Evolutionary conservation across 305 asterid species (phyloP), one percentile per base, ranked within the genome.

Genomic region (Fraxinus albicans): DNA sequence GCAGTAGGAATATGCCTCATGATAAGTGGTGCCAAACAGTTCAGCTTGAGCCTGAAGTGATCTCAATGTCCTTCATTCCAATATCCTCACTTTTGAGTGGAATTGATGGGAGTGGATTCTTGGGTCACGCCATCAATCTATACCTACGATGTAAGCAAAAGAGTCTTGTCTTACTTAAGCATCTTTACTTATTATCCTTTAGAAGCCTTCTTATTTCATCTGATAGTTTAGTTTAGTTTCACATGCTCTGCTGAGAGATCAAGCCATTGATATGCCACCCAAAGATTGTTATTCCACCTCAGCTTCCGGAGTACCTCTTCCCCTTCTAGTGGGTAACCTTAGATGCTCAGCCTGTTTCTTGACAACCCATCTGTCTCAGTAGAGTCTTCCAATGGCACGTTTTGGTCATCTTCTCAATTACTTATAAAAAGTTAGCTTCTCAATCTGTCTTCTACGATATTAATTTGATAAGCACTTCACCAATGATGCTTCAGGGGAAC

Each of bases 51-150:
- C 97, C 97, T 80, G 97, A 93, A 85, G 95, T 90, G 80, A 88
- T 91, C 83, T 91, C 96, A 69, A 91, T 93, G 93, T 90, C 94
- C 33, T 89, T 94, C 84, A 89, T 94, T 76, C 98, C 98, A 23
- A 91, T 94, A 82, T 89, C 98, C 69, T 94, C 98, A 27, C 94
- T 94, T 63, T 89, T 92, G 91, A 94, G 79, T 73, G 98, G 98
- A 85, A 87, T 91, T 82, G 93, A 92, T 75, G 98, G 98, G 79
- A 94, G 94, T 84, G 98, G 97, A 83, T 94, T 92, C 87, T 81
- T 94, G 82, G 91, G 93, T 77, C 98, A 94, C 76, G 98, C 98
- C 83, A 94, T 92, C 85, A 94, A 94, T 80, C 89, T 94, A 77
- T 94, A 94, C 87, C 87, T 94, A 83, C 97, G 98, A 17, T 91